These are phyloP conservation scores for Podaxis sp. DNA, from an alignment of 768 basidiomycete genomes.

Conservation along the genomic window DNA sequence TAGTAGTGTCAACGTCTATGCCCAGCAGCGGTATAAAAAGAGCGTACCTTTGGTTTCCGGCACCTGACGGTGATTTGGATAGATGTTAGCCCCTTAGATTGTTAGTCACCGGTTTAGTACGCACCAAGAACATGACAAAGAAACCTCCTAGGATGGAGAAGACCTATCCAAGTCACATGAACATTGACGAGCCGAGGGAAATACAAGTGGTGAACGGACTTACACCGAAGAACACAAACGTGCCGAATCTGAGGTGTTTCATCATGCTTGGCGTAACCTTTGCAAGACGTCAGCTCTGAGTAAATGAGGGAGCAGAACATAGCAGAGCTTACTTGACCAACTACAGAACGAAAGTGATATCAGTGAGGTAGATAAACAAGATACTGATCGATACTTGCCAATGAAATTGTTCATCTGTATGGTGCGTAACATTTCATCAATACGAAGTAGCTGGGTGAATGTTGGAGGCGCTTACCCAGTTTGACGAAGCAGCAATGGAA, in stretches of 20 bases:
- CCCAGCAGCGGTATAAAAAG: not conserved
- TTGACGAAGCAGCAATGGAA: constrained; percentile 70
- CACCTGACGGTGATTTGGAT: constrained; percentile 29
- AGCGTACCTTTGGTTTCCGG: constrained; percentile 68
- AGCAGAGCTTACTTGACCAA: constrained; percentile 39
- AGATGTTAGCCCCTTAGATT: constrained; percentile 3
- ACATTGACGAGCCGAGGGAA: constrained; percentile 49
- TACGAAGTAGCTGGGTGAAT: not conserved
- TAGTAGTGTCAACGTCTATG: not conserved
- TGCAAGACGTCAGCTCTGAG: constrained; percentile 1
- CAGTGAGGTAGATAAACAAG: not conserved
- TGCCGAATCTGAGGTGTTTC: constrained; percentile 58
- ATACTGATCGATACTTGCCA: constrained; percentile 28
- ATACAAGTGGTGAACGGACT: constrained; percentile 21
- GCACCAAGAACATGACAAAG: constrained; percentile 61
- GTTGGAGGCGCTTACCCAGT: constrained; percentile 48
- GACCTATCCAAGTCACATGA: constrained; percentile 26
- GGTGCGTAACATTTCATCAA: not conserved
- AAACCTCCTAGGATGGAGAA: constrained; percentile 67
- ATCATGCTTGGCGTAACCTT: constrained; percentile 70
- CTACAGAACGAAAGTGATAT: constrained; percentile 19
- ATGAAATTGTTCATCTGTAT: constrained; percentile 75
- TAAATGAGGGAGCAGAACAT: not conserved
- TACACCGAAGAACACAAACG: constrained; percentile 33
- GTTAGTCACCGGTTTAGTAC: constrained; percentile 14